phyloP scores from a whole-genome alignment of 1,139 yeast species.

The Suhomyces wounanorum region DNA sequence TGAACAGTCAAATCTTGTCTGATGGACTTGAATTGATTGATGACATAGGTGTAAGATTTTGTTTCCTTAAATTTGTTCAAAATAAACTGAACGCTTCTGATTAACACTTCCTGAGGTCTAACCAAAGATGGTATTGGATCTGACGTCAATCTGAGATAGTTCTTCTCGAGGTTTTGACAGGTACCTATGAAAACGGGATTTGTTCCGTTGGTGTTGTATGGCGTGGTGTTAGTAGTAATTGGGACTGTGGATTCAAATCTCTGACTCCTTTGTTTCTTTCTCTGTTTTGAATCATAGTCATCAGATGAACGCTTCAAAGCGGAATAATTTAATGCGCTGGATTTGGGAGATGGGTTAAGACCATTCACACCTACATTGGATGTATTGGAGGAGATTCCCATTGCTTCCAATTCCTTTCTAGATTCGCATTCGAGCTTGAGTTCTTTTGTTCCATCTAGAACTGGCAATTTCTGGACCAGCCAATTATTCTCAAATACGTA shows the following conservation, averaged over 20 bases:
- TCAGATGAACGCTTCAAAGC: constrained; percentile 4
- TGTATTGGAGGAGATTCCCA: background rate
- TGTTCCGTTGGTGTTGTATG: constrained; percentile 3
- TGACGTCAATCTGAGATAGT: constrained; percentile 80
- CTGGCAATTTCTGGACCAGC: constrained; percentile 57
- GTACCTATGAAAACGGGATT: constrained; percentile 56
- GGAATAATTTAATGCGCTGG: constrained; percentile 1
- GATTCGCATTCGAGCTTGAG: constrained; percentile 18
- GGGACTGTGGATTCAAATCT: constrained; percentile 45
- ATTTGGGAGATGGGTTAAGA: background rate
- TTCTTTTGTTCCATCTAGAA: constrained; percentile 34
- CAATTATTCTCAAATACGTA: constrained; percentile 61
- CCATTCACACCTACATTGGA: background rate
- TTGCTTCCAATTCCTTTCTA: constrained; percentile 10
- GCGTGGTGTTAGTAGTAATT: constrained; percentile 4
- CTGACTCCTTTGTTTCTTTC: constrained; percentile 49
- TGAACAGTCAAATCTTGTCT: constrained; percentile 95
- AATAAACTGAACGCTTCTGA: constrained; percentile 58
- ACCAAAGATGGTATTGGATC: constrained; percentile 87
- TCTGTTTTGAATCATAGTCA: constrained; percentile 37
- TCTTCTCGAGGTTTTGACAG: constrained; percentile 67
- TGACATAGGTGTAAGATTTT: constrained; percentile 67
- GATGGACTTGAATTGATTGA: constrained; percentile 88
- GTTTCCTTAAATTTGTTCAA: constrained; percentile 57
- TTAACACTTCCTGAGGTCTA: constrained; percentile 67